These are phyloP conservation scores for Tricholoma bakamatsutake DNA, from an alignment of 768 basidiomycete genomes.

Conservation along the genomic window DNA sequence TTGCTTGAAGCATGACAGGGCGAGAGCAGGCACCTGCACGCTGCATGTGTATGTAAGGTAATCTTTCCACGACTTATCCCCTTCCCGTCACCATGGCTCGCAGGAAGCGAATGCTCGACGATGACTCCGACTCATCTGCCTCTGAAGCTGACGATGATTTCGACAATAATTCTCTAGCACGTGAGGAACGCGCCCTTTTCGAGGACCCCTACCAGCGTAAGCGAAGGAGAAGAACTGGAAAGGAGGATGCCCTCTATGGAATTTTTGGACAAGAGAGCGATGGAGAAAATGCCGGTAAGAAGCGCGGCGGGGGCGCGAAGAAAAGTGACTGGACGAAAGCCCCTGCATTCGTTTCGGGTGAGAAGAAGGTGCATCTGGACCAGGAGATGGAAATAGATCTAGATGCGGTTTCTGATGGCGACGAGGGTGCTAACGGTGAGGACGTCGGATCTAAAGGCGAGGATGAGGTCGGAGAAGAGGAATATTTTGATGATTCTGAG, in stretches of 20 bases:
- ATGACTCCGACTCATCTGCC: constrained; percentile 63
- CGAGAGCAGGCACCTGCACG: too few relatives aligned
- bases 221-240: constrained; percentile 55
- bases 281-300: constrained; percentile 37
- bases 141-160: constrained; percentile 46
- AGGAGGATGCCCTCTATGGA: constrained; percentile 74
- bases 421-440: constrained; percentile 27
- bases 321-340: constrained; percentile 70
- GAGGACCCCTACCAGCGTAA: constrained; percentile 73
- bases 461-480: constrained; percentile 31
- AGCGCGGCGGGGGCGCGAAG: constrained; percentile 26
- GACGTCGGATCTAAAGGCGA: constrained; percentile 30
- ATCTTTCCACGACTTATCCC: not conserved
- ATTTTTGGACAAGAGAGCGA: constrained; percentile 71
- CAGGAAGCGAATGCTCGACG: constrained; percentile 69
- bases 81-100: constrained; percentile 49
- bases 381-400: constrained; percentile 27
- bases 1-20: too few relatives aligned
- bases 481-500: constrained; percentile 41
- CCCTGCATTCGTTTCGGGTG: constrained; percentile 66
- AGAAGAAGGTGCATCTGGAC: constrained; percentile 42
- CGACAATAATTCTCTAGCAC: constrained; percentile 53
- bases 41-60: too few relatives aligned
- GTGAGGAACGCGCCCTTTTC: constrained; percentile 72
- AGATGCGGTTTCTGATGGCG: constrained; percentile 26